Base-by-base conservation (phyloP, 768 basidiomycete species). In the Vishniacozyma victoriae region DNA sequence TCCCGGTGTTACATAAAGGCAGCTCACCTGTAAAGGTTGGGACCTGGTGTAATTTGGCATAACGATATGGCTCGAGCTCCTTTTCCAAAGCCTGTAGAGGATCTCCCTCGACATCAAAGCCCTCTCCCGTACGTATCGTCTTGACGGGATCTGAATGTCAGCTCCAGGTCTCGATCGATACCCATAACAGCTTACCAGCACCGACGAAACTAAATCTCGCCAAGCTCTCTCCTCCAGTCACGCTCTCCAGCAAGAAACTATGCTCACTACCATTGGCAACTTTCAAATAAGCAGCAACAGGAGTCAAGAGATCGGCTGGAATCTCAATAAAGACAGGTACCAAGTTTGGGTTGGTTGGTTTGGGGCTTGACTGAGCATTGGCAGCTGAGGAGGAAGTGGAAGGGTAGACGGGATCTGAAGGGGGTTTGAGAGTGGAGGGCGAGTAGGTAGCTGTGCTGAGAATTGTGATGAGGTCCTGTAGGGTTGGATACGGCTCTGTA, bases 151-250 rank as follows among this genome's bases (percentile, higher is more conserved):
- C 95, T 95, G n/a, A 7, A 26, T 31, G 44, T 26, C 20, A 23
- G 9, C 23, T 12, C n/a, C 7, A 19, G 13, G n/a, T n/a, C n/a
- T n/a, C 45, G 26, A 18, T 36, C 19, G 11, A 24, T 18, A 25
- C 36, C 29, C 1, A 23, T 9, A 37, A 22, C 9, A 26, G 71
- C 78, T 64, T 67, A 93, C 93, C 88, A 70, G 91, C 83, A 31
- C 95, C 95, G 52, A 99, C 85, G 74, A 96, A 97, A 64, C 87
- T 90, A 73, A 93, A 99, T 44, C 95, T 81, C 26, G 86, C 91
- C 40, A 93, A 75, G 67, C 82, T 87, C 76, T 95, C 89, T 35
- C 91, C 92, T 23, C 81, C 85, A 23, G 88, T 78, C 36, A 97
- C 85, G 38, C 88, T 91, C 72, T 99, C 95, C 35, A 99, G 79